Base-by-base conservation (phyloP, 345 rosid species). In the Excoecaria cochinchinensis region DNA sequence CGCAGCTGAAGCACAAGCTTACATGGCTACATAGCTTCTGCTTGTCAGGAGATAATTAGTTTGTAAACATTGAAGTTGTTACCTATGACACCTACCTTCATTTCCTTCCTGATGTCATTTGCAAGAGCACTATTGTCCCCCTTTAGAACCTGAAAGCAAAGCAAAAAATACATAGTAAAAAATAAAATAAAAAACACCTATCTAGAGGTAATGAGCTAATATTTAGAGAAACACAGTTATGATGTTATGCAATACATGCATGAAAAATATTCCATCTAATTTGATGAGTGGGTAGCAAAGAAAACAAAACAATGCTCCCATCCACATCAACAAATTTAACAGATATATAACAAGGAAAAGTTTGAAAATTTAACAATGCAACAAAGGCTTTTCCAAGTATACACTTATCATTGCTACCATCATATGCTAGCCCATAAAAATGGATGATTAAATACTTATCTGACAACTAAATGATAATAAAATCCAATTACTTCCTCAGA, bases 101-200 rank as follows among this genome's bases (percentile, higher is more conserved):
- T 95, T 76, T 95, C 99, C 86, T 89, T 95, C 53, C 93, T 89
- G 57, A 95, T 95, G 76, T 95, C 99, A 73, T 88, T 91, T 76
- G 98, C 99, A 63, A 95, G 85, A 59, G 86, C 77, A 62, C 98
- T 95, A 81, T 92, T 95, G 83, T 93, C 99, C 39, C 90, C 98
- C 65, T 86, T 89, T 39, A 95, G 81, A 78, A 95, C 98, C 97
- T 91, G 69, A 50, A 44, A 80, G 66, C 36, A 80, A 73, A 76
- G 52, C 61, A 80, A 22, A 40, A 21, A 78, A 67, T 56, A 62
- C 24, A 44, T 79, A 64, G 75, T 71, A 57, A 62, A 65, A 42
- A 42, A 31, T 31, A 0, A 31, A 31, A 31, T n/a, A 24, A 56
- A 61, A 73, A 47, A 58, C 19, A 13, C 46, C 47, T 13, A n/a